Evolutionary conservation across 2,329 filamentous ascomycete species (phyloP), one percentile per base, ranked within the genome.

Genomic region (Sporothrix globosa): DNA sequence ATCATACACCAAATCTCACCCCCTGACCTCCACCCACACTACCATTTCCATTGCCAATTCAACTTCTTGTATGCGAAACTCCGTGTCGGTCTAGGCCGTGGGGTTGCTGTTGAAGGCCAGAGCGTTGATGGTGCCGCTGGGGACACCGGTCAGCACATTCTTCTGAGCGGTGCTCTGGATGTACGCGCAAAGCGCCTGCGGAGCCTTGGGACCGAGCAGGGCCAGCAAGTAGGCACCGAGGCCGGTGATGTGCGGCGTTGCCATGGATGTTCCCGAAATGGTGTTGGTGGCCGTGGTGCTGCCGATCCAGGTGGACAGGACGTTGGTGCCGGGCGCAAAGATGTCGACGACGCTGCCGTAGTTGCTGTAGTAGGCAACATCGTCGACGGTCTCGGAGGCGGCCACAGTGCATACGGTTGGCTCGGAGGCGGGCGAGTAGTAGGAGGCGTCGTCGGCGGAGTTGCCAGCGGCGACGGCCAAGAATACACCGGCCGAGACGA

Each of bases 381-480:
- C 74, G 72, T 86, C 82, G 61, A 73, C 75, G 17, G 69, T 74
- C 53, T 79, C 78, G 41, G 81, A 84, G 27, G 85, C 83, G 27
- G 83, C 85, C n/a, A 87, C 84, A 1, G 85, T 87, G 77, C 86
- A 86, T 48, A 80, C 85, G 34, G 75, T 77, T 3, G 80, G 70
- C 74, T 83, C 83, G 0, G 82, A 85, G 21, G 84, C 83, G 2
- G 84, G 84, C 0, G 84, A 86, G 68, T 75, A 81, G 73, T 78
- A 77, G 21, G 76, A 73, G 1, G 85, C 83, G 72, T 87, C 79
- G 21, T 73, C 74, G 69, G 78, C 79, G 4, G 80, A 78, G 75
- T 88, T 88, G 56, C 86, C 86, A 21, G 86, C 86, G 2, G 86
- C 86, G 13, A 87, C 85, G 67, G 83, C 85, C 52, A 87, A 79